Percentiles rank a stretch among this genome's conserved stretches.
phyloP scores from a whole-genome alignment of 164 flowering plant genomes.

The Amborella trichopoda region DNA sequence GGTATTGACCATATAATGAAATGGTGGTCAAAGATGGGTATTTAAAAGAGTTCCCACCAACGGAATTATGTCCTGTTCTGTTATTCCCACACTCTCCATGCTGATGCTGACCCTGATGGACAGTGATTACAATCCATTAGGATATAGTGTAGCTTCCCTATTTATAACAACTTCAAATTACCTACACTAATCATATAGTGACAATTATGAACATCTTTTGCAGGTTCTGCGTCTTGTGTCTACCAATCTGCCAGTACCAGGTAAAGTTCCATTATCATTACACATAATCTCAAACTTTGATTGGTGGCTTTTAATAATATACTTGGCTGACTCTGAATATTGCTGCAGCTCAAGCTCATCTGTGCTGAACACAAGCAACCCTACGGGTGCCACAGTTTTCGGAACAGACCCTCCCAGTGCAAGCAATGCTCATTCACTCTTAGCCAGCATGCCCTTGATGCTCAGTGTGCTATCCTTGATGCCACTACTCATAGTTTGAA shows the following conservation, averaged over 20 bases:
- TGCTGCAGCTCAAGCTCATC: slow-evolving; percentile 15
- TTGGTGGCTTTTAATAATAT: not conserved
- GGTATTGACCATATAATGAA: too few relatives aligned
- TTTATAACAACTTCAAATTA: too few relatives aligned
- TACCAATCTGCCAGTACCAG: not conserved
- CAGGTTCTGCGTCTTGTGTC: not conserved
- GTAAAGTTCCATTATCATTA: not conserved
- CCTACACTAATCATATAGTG: not conserved
- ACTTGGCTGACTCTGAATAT: not conserved
- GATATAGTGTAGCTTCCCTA: not conserved
- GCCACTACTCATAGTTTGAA: too few relatives aligned
- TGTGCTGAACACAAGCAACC: slow-evolving; percentile 28
- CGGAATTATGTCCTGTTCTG: not conserved
- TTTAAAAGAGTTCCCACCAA: not conserved
- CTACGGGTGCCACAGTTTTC: slow-evolving; percentile 23
- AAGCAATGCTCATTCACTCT: slow-evolving; percentile 17
- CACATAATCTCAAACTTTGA: not conserved
- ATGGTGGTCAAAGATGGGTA: too few relatives aligned
- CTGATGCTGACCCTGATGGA: not conserved
- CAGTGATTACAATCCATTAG: not conserved
- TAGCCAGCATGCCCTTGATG: too few relatives aligned
- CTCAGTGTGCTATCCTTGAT: too few relatives aligned
- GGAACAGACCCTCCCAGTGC: slow-evolving; percentile 36
- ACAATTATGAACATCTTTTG: not conserved
- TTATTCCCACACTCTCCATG: not conserved